Base-by-base conservation (phyloP, 1,284 basidiomycete genomes). In the Ganoderma lingzhi region DNA sequence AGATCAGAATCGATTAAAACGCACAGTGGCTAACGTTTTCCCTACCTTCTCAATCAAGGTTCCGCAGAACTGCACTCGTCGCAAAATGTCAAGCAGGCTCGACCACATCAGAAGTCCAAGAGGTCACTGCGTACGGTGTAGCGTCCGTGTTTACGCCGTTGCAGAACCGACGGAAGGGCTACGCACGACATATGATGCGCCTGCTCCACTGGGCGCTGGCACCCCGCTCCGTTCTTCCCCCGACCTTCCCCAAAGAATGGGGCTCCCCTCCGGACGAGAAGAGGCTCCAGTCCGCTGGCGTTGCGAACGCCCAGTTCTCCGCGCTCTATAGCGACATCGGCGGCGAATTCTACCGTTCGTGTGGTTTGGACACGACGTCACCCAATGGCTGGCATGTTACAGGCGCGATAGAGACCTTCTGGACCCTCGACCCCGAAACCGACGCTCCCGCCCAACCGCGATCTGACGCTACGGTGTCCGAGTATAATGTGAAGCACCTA, bases 271-370 rank as follows among this genome's bases (percentile, higher is more conserved):
- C 82, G 8, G 70, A 74, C 64, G 23, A 45, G 37, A 61, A 51
- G 35, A 28, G 69, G 28, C 64, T 73, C 1, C 41, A 60, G 3
- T 68, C 65, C n/a, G 67, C 76, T 6, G 68, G 70, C 15, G 67
- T 78, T 6, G 68, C 75, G 45, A 70, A 82, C 63, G 84, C 78
- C 1, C 70, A 75, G 6, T 87, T 90, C 72, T 90, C 88, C 2
- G 84, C 84, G 12, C 80, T 93, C 6, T 92, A 88, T 78, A 92
- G 89, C 76, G 90, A 92, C 72, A 80, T 92, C 35, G 90, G 90
- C 3, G 67, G 72, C 6, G 74, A 81, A 0, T 90, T 90, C 76
- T 93, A 92, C 77, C 73, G 70, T 6, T 69, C 73, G 2, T 84
- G 85, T 65, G 87, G 88, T 0, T 19, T 82, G 83, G 6, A 73